A percentile compares a stretch with the other conserved stretches of the same genome.
These are phyloP conservation scores for Fusarium ambrosium DNA, from an alignment of 2,329 filamentous ascomycete genomes.

Conservation along the genomic window DNA sequence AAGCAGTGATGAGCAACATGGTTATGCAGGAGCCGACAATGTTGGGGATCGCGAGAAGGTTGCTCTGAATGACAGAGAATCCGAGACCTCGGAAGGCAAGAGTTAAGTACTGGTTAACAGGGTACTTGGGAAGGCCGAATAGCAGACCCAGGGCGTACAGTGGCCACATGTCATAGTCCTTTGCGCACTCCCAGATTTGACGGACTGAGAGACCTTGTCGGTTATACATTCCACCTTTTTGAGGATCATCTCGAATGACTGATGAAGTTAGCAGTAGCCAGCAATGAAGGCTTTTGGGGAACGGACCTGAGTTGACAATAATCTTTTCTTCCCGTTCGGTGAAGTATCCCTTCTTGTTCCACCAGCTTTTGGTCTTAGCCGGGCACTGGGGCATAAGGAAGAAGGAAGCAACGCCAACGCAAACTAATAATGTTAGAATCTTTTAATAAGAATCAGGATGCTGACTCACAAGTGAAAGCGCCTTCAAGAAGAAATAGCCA, in stretches of 20 bases:
- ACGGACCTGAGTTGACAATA: conserved; percentile 68
- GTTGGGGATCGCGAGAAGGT: conserved; percentile 65
- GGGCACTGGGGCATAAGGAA: conserved; percentile 73
- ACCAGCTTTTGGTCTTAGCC: conserved; percentile 71
- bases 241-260: conserved; percentile 67
- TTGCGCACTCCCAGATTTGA: conserved; percentile 60
- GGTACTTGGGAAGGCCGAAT: conserved; percentile 62
- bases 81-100: conserved; percentile 64
- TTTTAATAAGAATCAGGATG: background rate
- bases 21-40: conserved; percentile 63
- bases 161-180: conserved; percentile 68
- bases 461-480: conserved; percentile 49
- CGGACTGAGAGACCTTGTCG: conserved; percentile 60
- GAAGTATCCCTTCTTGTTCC: conserved; percentile 72
- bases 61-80: conserved; percentile 65
- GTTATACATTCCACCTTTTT: conserved; percentile 69
- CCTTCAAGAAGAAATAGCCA: conserved; percentile 64
- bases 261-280: background rate
- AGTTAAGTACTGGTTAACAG: conserved; percentile 64
- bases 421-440: conserved; percentile 57
- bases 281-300: background rate
- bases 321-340: conserved; percentile 74
- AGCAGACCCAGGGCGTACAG: conserved; percentile 63
- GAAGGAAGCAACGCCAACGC: conserved; percentile 66
- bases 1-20: conserved; percentile 52